These are phyloP conservation scores for Malassezia equina DNA, from an alignment of 1,284 basidiomycete genomes.

Conservation along the genomic window DNA sequence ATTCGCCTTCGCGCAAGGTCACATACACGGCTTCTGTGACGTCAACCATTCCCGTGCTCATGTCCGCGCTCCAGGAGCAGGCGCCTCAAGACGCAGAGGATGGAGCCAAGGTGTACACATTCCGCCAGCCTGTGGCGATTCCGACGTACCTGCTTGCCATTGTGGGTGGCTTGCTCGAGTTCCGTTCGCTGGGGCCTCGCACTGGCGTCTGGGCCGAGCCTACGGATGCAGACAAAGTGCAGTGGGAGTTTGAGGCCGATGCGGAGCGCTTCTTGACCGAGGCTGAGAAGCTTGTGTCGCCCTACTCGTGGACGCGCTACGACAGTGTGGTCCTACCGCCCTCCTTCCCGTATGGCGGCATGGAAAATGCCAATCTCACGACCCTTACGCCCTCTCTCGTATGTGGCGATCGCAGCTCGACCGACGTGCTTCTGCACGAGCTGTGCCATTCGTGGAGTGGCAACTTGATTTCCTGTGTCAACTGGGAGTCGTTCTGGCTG, in stretches of 20 bases:
- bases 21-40: slow-evolving; percentile 40
- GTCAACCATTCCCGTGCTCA: slow-evolving; percentile 39
- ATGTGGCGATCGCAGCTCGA: slow-evolving; percentile 34
- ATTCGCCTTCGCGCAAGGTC: slow-evolving; percentile 44
- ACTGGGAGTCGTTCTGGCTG: slow-evolving; percentile 47
- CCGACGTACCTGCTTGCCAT: slow-evolving; percentile 46
- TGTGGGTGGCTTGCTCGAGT: slow-evolving; percentile 40
- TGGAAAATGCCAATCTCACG: slow-evolving; percentile 47
- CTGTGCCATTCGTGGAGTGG: slow-evolving; percentile 45
- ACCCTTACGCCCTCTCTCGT: slow-evolving; percentile 45
- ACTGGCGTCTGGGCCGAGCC: slow-evolving; percentile 46
- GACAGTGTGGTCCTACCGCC: slow-evolving; percentile 85
- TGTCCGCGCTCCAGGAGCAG: slow-evolving; percentile 40
- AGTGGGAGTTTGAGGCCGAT: slow-evolving; percentile 47
- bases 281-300: slow-evolving; percentile 42
- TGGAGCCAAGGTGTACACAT: slow-evolving; percentile 25
- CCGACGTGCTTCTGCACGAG: slow-evolving; percentile 52
- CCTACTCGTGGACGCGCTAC: slow-evolving; percentile 78
- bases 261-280: slow-evolving; percentile 42
- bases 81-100: slow-evolving; percentile 18
- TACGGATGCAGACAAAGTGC: slow-evolving; percentile 33
- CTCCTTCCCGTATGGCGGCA: slow-evolving; percentile 66
- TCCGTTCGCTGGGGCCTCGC: slow-evolving; percentile 37
- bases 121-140: slow-evolving; percentile 40
- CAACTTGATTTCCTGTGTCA: slow-evolving; percentile 42